Conservation (phyloP, 2,329 filamentous ascomycete species). For the Apiospora koreana region DNA sequence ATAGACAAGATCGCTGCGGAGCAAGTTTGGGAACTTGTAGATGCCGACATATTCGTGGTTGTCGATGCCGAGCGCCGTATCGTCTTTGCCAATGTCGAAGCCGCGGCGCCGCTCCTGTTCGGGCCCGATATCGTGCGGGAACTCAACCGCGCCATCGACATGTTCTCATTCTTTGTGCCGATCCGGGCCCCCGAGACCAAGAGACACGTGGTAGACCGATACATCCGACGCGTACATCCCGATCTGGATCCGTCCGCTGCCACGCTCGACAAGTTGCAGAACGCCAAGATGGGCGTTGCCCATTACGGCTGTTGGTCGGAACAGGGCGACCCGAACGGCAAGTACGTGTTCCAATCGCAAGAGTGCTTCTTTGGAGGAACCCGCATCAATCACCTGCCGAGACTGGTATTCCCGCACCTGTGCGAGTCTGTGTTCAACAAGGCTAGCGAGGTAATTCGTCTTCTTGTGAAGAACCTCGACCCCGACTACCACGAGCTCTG, state of each 20-base stretch:
- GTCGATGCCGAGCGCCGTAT: conserved; percentile 15
- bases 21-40: neutral
- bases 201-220: conserved; percentile 17
- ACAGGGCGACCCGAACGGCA: neutral
- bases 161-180: conserved; percentile 17
- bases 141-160: conserved; percentile 13
- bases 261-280: conserved; percentile 14
- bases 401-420: neutral
- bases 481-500: conserved; percentile 7
- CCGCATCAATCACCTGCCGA: neutral
- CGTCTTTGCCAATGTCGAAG: conserved; percentile 19
- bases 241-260: conserved; percentile 18
- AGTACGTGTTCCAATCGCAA: neutral
- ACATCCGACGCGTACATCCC: conserved; percentile 17
- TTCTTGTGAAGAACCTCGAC: conserved; percentile 15
- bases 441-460: conserved; percentile 10
- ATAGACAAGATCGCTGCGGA: neutral
- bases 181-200: conserved; percentile 14
- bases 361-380: neutral
- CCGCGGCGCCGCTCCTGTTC: conserved; percentile 15
- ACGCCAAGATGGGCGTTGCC: conserved; percentile 18
- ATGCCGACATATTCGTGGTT: neutral
- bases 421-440: conserved; percentile 12
- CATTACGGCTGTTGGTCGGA: conserved; percentile 20
- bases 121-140: neutral